Evolutionary conservation across 441 rosid species (phyloP), one percentile per base, ranked within the genome.

Genomic region (Corymbia citriodora): DNA sequence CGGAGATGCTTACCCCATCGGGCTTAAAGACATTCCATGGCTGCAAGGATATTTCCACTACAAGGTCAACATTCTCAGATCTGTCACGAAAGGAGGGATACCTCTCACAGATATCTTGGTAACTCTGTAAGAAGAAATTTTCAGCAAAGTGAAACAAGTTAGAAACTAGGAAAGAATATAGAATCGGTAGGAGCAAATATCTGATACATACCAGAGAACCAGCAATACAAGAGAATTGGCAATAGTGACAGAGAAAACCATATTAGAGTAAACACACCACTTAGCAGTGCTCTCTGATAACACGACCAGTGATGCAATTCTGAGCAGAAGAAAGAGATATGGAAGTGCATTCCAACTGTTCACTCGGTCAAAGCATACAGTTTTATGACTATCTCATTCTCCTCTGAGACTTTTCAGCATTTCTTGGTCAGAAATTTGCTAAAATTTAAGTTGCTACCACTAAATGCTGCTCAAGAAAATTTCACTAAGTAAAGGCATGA

Each of bases 11-110:
- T 94, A 98, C 99, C 92, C 99, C 99, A 87, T 97, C 99, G 4
- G 99, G 99, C 93, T 94, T 93, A 90, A 98, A 98, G 90, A 97
- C 99, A n/a, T 96, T 95, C 99, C 99, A 98, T 45, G 99, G 99
- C 92, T 98, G 99, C 88, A 96, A 92, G 87, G 99, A 97, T 88
- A 79, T 79, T 79, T 79, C n/a, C 85, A 79, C 85, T 79, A 79
- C 85, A 40, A 79, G 98, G 94, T 97, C 99, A 23, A 94, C 98
- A 91, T 96, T 98, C 93, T 98, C 99, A 82, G 99, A 98, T 93
- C 99, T 93, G 86, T 98, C 99, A 53, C 98, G 96, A 91, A 98
- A 97, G 54, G 96, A 95, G 86, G 99, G 99, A 95, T 98, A 90
- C 92, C 95, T 97, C 94, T 98, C 99, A 82, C 99, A 95, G 79